Conservation (phyloP, 2,329 filamentous ascomycete genomes). For the Emydomyces testavorans region DNA sequence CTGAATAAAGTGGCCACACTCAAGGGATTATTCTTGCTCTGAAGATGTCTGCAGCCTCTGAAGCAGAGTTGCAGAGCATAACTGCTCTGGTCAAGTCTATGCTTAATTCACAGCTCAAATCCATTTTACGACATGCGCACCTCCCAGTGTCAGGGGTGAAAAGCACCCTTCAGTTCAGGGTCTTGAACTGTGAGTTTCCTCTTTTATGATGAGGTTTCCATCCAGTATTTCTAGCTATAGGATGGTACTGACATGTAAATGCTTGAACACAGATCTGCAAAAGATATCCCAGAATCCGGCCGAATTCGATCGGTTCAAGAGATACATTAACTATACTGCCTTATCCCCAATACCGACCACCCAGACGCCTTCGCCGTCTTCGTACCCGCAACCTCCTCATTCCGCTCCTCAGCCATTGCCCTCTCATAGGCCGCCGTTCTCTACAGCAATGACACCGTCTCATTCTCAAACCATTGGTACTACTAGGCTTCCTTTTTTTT, state of each 20-base stretch:
- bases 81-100: conserved; percentile 43
- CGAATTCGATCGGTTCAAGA: conserved; percentile 26
- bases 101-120: conserved; percentile 58
- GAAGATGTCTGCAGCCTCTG: conserved; percentile 31
- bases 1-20: background rate
- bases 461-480: conserved; percentile 21
- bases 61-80: conserved; percentile 33
- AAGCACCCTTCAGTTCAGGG: conserved; percentile 64
- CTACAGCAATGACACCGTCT: conserved; percentile 25
- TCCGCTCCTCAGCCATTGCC: conserved; percentile 18
- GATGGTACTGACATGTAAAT: conserved; percentile 2
- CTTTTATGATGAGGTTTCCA: background rate
- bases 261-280: conserved; percentile 24
- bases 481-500: background rate
- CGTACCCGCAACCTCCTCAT: conserved; percentile 22
- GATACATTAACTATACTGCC: conserved; percentile 25
- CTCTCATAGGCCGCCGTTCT: conserved; percentile 20
- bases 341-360: conserved; percentile 10
- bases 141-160: conserved; percentile 76
- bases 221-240: conserved; percentile 1
- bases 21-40: background rate
- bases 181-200: conserved; percentile 58
- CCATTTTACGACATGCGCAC: conserved; percentile 62
- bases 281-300: conserved; percentile 19
- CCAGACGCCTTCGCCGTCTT: conserved; percentile 17